Evolutionary conservation across 2,329 filamentous ascomycete species (phyloP), one percentile per base, ranked within the genome.

Genomic region (Aspergillus intermedius): DNA sequence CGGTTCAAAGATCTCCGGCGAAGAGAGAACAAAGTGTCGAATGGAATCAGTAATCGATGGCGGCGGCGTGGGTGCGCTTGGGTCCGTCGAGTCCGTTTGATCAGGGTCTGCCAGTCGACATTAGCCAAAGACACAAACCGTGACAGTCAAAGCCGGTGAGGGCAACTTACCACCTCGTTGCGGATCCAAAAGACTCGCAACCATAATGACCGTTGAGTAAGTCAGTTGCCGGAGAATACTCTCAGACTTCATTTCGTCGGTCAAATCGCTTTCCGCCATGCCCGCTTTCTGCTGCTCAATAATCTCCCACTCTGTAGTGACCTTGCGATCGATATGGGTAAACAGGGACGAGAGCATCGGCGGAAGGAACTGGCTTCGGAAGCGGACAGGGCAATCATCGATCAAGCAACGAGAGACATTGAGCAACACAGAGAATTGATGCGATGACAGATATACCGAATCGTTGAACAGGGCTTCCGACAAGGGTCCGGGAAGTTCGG

Each of bases 161-260:
- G 19, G 19, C n/a, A 30, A 59, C 62, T 75, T 84, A 82, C 84
- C 66, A 70, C 77, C 71, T 77, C 75, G 72, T 49, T 76, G 74
- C 12, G 90, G 87, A 64, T 95, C 91, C 19, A 98, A 76, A 59
- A 97, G 83, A 57, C 89, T 87, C 6, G 89, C 88, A 54, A 96
- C 86, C 78, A 97, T 89, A 59, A 93, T 84, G 25, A 96, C 89
- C 1, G 91, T 88, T 3, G 89, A 89, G 68, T 94, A 93, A 0
- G 91, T 96, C 44, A 97, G 78, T 65, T 96, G 90, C 17, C 93
- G 83, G 42, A 98, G 74, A 25, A 98, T 94, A 62, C 91, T 97
- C 67, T 98, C 93, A 5, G 88, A 85, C 70, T 96, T 95, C 93
- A 98, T 98, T 72, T 98, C 93, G 57, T 96, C 90, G 1, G 87